Evolutionary conservation across 495 filamentous ascomycete genomes (phyloP), one percentile per base, ranked within the genome.

Genomic region (Aspergillus carlsbadensis): DNA sequence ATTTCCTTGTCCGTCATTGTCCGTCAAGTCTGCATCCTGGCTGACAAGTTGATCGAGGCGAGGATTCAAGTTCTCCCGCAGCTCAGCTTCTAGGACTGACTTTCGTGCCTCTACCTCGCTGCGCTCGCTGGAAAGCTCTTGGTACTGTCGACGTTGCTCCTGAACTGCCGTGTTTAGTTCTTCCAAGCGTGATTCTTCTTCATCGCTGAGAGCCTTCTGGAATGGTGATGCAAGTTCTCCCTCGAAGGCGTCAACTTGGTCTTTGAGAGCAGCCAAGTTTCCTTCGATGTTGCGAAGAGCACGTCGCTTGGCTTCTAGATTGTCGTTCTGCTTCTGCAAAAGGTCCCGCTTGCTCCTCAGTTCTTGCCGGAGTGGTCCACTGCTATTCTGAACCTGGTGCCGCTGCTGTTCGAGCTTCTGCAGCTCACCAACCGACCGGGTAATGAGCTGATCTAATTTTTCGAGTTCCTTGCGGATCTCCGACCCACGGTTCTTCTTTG

Each of bases 31-130:
- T 53, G 87, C 80, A 36, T 87, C 90, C 63, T 89, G 86, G 41
- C 86, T 81, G 49, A 87, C 84, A 37, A 99, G 85, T 65, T 96
- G 90, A 59, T 98, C 93, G 37, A 97, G 83, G 50, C 87, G 85
- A 60, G 90, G 86, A 55, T 85, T 83, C 21, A 98, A 80, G 58
- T 97, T 92, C 66, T 92, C 89, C 11, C 87, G 84, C 26, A 99
- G 73, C 63, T 96, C 89, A 37, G 89, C 84, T 61, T 99, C 94
- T 11, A 98, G 77, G 21, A 83, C 76, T 13, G 79, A 81, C 70
- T 96, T 99, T 34, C 85, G 81, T 7, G 78, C 81, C 69, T 96
- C 95, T 8, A 96, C 78, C 54, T 94, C 89, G 51, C 88, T 84
- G 18, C 91, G 85, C 57, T 81, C 79, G 46, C 78, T 81, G 50